Evolutionary conservation across 805 yeast species (phyloP).

Genomic region (Tetrapisispora nanseiensis): DNA sequence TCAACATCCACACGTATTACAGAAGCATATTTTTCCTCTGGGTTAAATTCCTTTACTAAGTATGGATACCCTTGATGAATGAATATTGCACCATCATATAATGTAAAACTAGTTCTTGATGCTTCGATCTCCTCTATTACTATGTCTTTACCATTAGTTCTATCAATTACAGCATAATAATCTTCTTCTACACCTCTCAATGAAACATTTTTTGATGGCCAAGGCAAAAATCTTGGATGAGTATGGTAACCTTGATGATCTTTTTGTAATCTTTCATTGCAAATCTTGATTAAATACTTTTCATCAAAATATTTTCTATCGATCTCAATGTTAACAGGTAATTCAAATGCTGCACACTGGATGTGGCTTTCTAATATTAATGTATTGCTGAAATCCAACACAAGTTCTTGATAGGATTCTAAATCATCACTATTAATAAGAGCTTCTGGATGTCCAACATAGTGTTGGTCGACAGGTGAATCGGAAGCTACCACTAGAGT

Average conservation of each 20-base stretch:
- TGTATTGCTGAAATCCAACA: constrained; percentile 50
- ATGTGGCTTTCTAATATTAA: constrained; percentile 70
- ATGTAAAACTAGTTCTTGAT: constrained; percentile 77
- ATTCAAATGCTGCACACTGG: constrained; percentile 90
- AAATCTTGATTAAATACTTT: constrained; percentile 26
- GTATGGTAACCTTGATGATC: constrained; percentile 45
- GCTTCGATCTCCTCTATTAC: constrained; percentile 87
- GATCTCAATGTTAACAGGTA: constrained; percentile 46
- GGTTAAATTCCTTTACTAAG: constrained; percentile 72
- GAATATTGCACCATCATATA: constrained; percentile 88
- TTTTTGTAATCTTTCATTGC: constrained; percentile 32
- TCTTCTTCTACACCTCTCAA: constrained; percentile 78
- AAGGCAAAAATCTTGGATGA: constrained; percentile 54
- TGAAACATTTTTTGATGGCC: constrained; percentile 71
- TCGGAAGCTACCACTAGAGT: constrained; percentile 77
- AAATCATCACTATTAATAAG: constrained; percentile 33
- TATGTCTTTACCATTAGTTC: constrained; percentile 62
- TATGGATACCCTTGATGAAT: constrained; percentile 91
- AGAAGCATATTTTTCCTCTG: constrained; percentile 70
- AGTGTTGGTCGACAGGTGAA: constrained; percentile 80
- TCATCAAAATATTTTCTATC: constrained; percentile 50
- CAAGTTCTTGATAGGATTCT: constrained; percentile 48
- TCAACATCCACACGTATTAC: constrained; percentile 86
- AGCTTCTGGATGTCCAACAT: constrained; percentile 43
- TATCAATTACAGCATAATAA: constrained; percentile 80